A percentile compares a stretch with the other conserved stretches of the same genome.
Evolutionary conservation across 1,139 yeast genomes (phyloP).

Genomic region (Geotrichum candidum): DNA sequence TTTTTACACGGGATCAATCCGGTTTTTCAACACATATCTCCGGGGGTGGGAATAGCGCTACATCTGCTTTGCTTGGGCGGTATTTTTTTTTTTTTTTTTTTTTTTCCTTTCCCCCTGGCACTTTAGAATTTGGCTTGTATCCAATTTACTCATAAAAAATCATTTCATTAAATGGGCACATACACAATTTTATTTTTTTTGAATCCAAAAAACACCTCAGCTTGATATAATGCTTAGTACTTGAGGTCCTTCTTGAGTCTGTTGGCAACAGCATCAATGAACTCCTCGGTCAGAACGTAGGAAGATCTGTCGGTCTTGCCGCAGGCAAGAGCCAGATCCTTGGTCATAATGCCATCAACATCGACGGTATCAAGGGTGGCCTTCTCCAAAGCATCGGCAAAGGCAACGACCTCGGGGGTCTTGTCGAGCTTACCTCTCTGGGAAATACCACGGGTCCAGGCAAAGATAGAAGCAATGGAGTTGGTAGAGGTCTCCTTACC

Average conservation of each 20-base stretch:
- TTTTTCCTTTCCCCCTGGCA: background rate
- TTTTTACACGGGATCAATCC: too few relatives aligned
- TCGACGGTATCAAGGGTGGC: conserved; percentile 85
- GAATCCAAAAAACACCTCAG: background rate
- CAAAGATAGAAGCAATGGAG: conserved; percentile 93
- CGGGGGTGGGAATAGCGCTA: too few relatives aligned
- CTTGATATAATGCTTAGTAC: conserved; percentile 15
- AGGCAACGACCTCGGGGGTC: conserved; percentile 75
- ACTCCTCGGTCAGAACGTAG: conserved; percentile 87
- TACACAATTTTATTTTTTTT: too few relatives aligned
- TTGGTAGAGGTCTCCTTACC: conserved; percentile 96
- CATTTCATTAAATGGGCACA: background rate
- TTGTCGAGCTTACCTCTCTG: conserved; percentile 86
- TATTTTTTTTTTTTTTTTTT: too few relatives aligned
- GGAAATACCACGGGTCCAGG: conserved; percentile 90
- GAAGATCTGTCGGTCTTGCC: conserved; percentile 76
- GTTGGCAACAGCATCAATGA: conserved; percentile 71
- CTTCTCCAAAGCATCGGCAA: conserved; percentile 70
- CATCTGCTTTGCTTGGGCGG: background rate
- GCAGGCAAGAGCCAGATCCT: conserved; percentile 83
- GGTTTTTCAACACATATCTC: too few relatives aligned
- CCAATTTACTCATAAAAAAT: background rate
- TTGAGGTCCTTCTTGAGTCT: conserved; percentile 37
- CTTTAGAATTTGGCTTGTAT: background rate
- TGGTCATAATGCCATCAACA: conserved; percentile 85